phyloP scores from a whole-genome alignment of 2,329 filamentous ascomycete species.

The Celoporthe dispersa region DNA sequence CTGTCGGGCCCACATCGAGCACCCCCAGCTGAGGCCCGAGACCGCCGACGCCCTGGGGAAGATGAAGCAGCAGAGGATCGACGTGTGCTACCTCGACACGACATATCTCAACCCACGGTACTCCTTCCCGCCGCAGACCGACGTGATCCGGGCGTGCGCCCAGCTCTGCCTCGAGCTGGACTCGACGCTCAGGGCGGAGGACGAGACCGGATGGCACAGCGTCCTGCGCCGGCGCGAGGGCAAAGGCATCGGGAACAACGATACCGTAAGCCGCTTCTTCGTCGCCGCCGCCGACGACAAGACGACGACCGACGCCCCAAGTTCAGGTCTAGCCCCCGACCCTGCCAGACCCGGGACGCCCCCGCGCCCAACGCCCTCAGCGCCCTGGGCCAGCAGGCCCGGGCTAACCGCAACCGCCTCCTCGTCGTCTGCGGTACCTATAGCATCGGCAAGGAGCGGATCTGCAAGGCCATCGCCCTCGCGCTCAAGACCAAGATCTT shows the following conservation, averaged over 20 bases:
- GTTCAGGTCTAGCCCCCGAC: constrained; percentile 31
- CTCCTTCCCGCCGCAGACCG: constrained; percentile 85
- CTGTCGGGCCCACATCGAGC: constrained; percentile 80
- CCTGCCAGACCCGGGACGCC: not conserved
- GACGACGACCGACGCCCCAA: constrained; percentile 31
- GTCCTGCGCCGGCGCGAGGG: constrained; percentile 42
- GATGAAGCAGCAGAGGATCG: constrained; percentile 80
- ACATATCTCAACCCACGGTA: constrained; percentile 97
- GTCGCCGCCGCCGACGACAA: constrained; percentile 35
- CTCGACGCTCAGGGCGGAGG: constrained; percentile 40
- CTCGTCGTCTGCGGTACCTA: constrained; percentile 96
- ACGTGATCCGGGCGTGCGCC: constrained; percentile 86
- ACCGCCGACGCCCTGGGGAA: constrained; percentile 72
- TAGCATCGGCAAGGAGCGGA: constrained; percentile 95
- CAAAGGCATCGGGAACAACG: constrained; percentile 43
- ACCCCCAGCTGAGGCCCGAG: constrained; percentile 79
- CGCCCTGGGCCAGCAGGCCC: constrained; percentile 30
- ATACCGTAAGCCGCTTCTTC: constrained; percentile 59
- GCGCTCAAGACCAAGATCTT: constrained; percentile 89
- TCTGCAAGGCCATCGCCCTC: constrained; percentile 89
- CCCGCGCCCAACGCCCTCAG: constrained; percentile 34
- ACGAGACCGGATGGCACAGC: constrained; percentile 53
- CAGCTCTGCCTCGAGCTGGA: constrained; percentile 72
- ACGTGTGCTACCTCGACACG: constrained; percentile 95
- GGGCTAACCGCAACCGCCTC: constrained; percentile 62